phyloP scores from a whole-genome alignment of 306 rosid genomes.

The Spatholobus suberectus region DNA sequence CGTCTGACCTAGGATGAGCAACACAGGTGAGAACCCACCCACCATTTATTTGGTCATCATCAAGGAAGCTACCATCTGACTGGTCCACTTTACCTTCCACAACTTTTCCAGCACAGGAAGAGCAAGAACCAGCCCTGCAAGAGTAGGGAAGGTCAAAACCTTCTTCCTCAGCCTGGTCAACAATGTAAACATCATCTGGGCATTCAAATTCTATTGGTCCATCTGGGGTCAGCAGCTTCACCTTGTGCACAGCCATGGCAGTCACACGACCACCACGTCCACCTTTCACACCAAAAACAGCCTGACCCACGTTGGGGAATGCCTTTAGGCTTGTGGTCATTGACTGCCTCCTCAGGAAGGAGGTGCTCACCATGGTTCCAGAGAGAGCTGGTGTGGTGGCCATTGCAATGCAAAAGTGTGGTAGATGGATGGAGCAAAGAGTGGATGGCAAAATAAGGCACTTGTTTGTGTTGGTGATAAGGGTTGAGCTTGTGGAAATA shows the following conservation, averaged over 20 bases:
- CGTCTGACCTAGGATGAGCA: slow-evolving; percentile 63
- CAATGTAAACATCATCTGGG: slow-evolving; percentile 65
- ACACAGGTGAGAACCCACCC: slow-evolving; percentile 84
- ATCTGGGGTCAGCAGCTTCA: slow-evolving; percentile 69
- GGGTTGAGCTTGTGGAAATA: slow-evolving; percentile 39
- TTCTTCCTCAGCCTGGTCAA: slow-evolving; percentile 69
- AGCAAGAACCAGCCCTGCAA: slow-evolving; percentile 91
- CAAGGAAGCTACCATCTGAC: slow-evolving; percentile 79
- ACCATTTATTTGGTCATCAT: slow-evolving; percentile 55
- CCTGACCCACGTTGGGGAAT: slow-evolving; percentile 54
- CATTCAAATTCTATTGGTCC: slow-evolving; percentile 62
- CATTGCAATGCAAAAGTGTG: slow-evolving; percentile 41
- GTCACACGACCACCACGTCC: slow-evolving; percentile 65
- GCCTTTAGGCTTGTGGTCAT: slow-evolving; percentile 44
- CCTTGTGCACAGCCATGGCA: slow-evolving; percentile 67
- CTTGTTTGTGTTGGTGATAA: slow-evolving; percentile 29
- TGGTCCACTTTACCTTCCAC: slow-evolving; percentile 59
- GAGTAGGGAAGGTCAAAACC: slow-evolving; percentile 85
- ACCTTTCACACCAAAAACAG: slow-evolving; percentile 57
- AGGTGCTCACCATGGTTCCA: slow-evolving; percentile 67
- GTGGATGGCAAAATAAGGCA: not conserved
- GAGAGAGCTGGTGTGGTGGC: slow-evolving; percentile 66
- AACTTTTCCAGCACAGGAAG: slow-evolving; percentile 77
- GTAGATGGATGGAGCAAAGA: not conserved
- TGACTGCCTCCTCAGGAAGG: slow-evolving; percentile 57